phyloP scores from a whole-genome alignment of 2,329 filamentous ascomycete species.

The Talaromyces amestolkiae region DNA sequence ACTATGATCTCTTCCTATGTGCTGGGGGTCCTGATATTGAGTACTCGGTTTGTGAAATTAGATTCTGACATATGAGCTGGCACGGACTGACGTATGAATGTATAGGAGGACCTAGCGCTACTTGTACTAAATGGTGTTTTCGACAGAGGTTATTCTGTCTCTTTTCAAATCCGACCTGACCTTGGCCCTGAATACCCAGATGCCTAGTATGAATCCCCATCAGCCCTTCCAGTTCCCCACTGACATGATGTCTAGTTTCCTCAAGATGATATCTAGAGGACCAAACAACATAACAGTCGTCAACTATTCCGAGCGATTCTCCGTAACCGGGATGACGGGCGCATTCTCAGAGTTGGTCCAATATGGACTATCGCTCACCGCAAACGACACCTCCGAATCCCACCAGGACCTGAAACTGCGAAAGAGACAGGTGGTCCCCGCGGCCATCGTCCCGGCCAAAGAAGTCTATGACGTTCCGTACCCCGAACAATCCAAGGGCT shows the following conservation, averaged over 20 bases:
- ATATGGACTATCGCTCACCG: constrained; percentile 13
- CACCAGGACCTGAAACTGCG: constrained; percentile 26
- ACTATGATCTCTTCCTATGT: constrained; percentile 60
- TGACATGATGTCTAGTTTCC: constrained; percentile 45
- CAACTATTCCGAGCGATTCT: constrained; percentile 63
- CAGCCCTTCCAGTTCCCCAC: neutral
- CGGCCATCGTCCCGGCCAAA: neutral
- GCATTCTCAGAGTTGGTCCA: constrained; percentile 48
- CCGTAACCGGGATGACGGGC: constrained; percentile 63
- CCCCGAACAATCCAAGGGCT: constrained; percentile 53
- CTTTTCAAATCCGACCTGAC: constrained; percentile 45
- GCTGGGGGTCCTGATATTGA: constrained; percentile 57
- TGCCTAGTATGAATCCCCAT: constrained; percentile 51
- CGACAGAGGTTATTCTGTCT: constrained; percentile 41
- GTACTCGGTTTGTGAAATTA: constrained; percentile 40
- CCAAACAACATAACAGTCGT: constrained; percentile 52
- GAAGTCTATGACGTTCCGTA: constrained; percentile 47
- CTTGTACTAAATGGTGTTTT: constrained; percentile 42
- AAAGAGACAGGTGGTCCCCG: constrained; percentile 31
- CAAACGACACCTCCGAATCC: constrained; percentile 28
- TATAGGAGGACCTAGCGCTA: constrained; percentile 41
- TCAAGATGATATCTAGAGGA: constrained; percentile 58
- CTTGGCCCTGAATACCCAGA: constrained; percentile 49
- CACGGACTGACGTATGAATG: neutral
- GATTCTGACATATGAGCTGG: neutral